A percentile compares a stretch with the other conserved stretches of the same genome.
Conservation (phyloP, 2,329 filamentous ascomycete genomes). For the Fusarium protoensiforme region DNA sequence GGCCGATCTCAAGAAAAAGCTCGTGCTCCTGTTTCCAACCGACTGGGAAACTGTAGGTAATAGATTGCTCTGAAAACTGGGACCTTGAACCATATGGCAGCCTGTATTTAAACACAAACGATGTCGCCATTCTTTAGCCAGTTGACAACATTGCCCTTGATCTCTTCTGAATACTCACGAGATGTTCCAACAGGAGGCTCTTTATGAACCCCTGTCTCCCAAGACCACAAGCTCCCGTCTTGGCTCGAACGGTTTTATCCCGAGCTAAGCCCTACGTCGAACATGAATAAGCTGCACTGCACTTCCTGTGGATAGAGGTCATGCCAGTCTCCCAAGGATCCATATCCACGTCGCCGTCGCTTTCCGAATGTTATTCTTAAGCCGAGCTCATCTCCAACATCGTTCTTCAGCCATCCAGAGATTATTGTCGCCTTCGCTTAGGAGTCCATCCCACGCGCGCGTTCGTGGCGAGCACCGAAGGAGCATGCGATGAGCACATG, state of each 20-base stretch:
- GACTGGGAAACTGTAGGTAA: background rate
- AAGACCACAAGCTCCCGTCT: background rate
- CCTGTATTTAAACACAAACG: background rate
- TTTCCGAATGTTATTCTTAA: background rate
- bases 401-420: background rate
- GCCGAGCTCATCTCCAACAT: background rate
- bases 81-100: background rate
- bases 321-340: background rate
- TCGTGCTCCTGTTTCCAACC: background rate
- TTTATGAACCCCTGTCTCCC: background rate
- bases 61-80: background rate
- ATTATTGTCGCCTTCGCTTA: background rate
- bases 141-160: constrained; percentile 16
- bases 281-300: no score
- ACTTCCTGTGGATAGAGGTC: background rate
- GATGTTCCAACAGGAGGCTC: background rate
- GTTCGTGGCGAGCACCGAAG: background rate
- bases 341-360: background rate
- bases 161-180: background rate
- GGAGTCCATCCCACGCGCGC: background rate
- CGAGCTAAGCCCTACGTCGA: background rate
- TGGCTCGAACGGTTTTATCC: background rate
- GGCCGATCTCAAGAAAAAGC: background rate
- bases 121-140: constrained; percentile 14
- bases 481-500: background rate